A percentile compares a stretch with the other conserved stretches of the same genome.
Evolutionary conservation across 306 rosid genomes (phyloP).

Genomic region (Hippophae tibetana): DNA sequence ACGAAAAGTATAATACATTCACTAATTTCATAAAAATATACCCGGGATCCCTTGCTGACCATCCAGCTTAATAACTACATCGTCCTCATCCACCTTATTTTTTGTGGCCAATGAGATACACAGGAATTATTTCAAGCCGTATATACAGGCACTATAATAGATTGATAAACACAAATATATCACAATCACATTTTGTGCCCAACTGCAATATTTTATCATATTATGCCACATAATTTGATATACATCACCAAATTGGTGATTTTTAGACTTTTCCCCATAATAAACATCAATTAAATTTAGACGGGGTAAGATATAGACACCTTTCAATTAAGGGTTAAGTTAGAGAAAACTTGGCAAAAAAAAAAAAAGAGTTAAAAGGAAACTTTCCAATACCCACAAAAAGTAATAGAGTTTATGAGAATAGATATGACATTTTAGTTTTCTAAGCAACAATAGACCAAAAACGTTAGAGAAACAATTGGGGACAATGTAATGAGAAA

Average conservation of each 20-base stretch:
- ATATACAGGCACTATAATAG: not conserved
- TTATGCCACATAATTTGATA: no score
- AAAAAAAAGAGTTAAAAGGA: not conserved
- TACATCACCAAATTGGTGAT: no score
- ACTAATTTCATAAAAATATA: no score
- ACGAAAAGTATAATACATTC: no score
- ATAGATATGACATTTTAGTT: not conserved
- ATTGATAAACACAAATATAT: not conserved
- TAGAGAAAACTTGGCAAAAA: not conserved
- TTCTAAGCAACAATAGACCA: not conserved
- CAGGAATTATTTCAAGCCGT: not conserved
- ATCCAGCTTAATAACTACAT: not conserved
- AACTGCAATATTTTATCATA: no score
- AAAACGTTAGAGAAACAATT: not conserved
- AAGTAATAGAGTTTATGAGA: not conserved
- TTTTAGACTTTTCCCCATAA: no score
- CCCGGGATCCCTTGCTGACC: not conserved
- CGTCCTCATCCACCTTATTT: not conserved
- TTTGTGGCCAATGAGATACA: not conserved
- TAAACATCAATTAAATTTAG: no score
- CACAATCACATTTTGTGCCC: no score
- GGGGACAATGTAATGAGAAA: constrained; percentile 12
- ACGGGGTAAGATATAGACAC: no score
- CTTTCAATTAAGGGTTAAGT: not conserved
- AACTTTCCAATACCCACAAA: not conserved